Conservation (phyloP, 495 filamentous ascomycete genomes). For the Tuber brumale region DNA sequence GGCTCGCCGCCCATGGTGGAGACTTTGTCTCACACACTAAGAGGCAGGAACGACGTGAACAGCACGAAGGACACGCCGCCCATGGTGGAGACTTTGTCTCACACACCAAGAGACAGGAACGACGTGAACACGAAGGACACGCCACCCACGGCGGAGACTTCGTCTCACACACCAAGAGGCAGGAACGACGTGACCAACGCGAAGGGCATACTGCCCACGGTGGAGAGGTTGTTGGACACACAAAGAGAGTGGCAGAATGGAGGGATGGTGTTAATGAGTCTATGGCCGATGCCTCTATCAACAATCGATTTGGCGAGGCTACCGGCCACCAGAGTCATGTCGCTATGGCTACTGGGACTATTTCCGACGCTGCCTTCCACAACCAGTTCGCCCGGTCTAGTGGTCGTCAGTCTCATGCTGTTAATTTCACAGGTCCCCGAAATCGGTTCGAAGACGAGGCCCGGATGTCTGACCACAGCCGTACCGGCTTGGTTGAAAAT, state of each 20-base stretch:
- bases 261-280: constrained; percentile 30
- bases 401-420: constrained; percentile 4
- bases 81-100: constrained; percentile 20
- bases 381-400: constrained; percentile 7
- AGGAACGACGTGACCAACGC: constrained; percentile 9
- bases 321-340: constrained; percentile 6
- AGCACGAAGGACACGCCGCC: constrained; percentile 19
- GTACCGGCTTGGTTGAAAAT: constrained; percentile 5
- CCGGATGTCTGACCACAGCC: not conserved
- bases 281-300: not conserved
- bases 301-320: constrained; percentile 10
- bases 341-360: constrained; percentile 10
- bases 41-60: constrained; percentile 10
- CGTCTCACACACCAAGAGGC: constrained; percentile 19
- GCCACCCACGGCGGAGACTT: constrained; percentile 13
- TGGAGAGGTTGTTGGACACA: constrained; percentile 27
- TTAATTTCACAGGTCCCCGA: constrained; percentile 15
- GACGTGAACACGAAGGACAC: constrained; percentile 19
- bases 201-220: not conserved
- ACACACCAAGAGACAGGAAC: constrained; percentile 9
- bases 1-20: constrained; percentile 6
- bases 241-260: constrained; percentile 32
- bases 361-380: constrained; percentile 10
- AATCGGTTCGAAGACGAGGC: not conserved
- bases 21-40: not conserved